Evolutionary conservation across 176 grass and related monocot species (phyloP).

Genomic region (Carex scoparia): DNA sequence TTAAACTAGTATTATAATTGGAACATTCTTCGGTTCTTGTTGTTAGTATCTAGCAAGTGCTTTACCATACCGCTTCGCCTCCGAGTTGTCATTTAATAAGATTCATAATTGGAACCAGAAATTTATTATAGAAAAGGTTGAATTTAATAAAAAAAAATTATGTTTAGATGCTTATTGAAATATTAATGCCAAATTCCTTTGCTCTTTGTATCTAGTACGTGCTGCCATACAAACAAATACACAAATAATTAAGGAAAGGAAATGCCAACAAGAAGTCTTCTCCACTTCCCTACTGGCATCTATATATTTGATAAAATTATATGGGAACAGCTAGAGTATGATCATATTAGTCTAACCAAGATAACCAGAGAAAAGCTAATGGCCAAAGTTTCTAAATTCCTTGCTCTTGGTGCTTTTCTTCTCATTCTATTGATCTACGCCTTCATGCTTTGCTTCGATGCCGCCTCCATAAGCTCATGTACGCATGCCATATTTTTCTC

Average conservation of each 20-base stretch:
- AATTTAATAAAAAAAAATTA: background rate
- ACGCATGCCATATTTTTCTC: background rate
- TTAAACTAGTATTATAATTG: background rate
- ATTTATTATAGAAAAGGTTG: too few relatives aligned
- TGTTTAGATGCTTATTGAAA: background rate
- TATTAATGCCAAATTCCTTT: background rate
- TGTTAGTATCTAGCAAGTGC: too few relatives aligned
- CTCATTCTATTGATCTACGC: slow-evolving; percentile 13
- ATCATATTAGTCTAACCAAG: background rate
- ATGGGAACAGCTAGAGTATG: background rate
- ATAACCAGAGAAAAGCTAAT: background rate
- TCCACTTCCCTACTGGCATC: background rate
- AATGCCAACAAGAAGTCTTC: background rate
- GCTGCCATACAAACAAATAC: slow-evolving; percentile 8
- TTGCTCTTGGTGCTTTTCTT: background rate
- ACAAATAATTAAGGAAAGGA: background rate
- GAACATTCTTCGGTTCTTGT: background rate
- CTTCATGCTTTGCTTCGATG: background rate
- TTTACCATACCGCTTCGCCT: background rate
- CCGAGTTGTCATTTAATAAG: too few relatives aligned
- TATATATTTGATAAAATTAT: slow-evolving; percentile 14
- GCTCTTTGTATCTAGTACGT: background rate
- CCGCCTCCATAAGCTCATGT: background rate
- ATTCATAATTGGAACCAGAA: too few relatives aligned
- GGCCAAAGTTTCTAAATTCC: slow-evolving; percentile 1